These are phyloP conservation scores for Lipomyces japonicus DNA, from an alignment of 805 yeast genomes.

Conservation along the genomic window DNA sequence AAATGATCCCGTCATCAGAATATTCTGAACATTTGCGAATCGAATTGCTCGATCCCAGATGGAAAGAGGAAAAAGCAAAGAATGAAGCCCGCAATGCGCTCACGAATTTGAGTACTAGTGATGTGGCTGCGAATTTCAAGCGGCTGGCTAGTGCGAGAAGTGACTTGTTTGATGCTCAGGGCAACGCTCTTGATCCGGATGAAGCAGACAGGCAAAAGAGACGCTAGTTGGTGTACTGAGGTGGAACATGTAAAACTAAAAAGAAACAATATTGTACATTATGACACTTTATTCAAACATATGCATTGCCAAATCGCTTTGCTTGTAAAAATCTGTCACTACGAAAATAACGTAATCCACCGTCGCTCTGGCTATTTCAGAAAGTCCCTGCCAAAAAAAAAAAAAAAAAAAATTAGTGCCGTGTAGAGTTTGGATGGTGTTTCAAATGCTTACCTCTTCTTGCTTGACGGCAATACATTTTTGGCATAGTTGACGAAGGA, in stretches of 20 bases:
- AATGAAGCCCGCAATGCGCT: constrained; percentile 35
- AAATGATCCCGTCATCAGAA: constrained; percentile 61
- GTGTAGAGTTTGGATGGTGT: background rate
- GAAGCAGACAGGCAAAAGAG: constrained; percentile 28
- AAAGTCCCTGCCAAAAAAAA: constrained; percentile 9
- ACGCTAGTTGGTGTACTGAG: constrained; percentile 4
- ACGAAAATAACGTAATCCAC: constrained; percentile 28
- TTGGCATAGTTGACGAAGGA: constrained; percentile 44
- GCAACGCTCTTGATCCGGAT: constrained; percentile 23
- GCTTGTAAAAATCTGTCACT: constrained; percentile 30
- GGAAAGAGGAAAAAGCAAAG: constrained; percentile 56
- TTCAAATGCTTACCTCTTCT: constrained; percentile 10
- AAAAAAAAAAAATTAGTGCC: background rate
- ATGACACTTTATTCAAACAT: constrained; percentile 4
- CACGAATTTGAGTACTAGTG: constrained; percentile 37
- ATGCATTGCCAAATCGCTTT: constrained; percentile 24
- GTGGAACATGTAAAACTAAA: background rate
- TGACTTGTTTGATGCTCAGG: constrained; percentile 32
- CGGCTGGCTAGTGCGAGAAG: constrained; percentile 37
- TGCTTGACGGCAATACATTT: constrained; percentile 32
- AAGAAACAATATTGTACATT: background rate
- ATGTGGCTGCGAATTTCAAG: constrained; percentile 40
- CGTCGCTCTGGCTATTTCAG: constrained; percentile 26
- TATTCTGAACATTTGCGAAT: constrained; percentile 65
- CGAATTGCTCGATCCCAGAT: constrained; percentile 71